phyloP scores from a whole-genome alignment of 2,329 filamentous ascomycete genomes.

The Alternaria brassicae region DNA sequence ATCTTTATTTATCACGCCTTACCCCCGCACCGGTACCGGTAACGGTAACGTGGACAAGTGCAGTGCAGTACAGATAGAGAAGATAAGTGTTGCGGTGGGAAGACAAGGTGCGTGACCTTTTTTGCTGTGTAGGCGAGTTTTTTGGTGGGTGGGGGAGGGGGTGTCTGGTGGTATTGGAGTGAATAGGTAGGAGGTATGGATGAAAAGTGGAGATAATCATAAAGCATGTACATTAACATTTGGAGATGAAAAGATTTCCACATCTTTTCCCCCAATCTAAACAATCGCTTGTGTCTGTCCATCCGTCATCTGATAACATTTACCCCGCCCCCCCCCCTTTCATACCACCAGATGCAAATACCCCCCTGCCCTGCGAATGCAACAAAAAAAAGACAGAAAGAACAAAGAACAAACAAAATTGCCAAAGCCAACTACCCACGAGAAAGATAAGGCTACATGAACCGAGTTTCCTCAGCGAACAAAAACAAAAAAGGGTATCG shows the following conservation, averaged over 20 bases:
- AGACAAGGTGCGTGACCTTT: too few species aligned
- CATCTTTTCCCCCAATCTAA: constrained; percentile 1
- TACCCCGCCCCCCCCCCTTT: not conserved
- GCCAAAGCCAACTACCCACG: constrained; percentile 3
- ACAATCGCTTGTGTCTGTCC: not conserved
- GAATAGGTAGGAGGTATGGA: too few species aligned
- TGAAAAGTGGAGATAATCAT: too few species aligned
- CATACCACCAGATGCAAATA: not conserved
- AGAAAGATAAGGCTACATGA: not conserved
- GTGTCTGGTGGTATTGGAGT: too few species aligned
- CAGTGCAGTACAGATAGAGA: too few species aligned
- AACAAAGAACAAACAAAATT: not conserved
- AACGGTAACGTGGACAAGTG: too few species aligned
- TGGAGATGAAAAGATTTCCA: constrained; percentile 1
- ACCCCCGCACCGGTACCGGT: too few species aligned
- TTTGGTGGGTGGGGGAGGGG: too few species aligned
- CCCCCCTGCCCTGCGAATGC: not conserved
- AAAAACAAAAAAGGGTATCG: constrained; percentile 9
- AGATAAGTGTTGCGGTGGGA: too few species aligned
- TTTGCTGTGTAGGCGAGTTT: too few species aligned
- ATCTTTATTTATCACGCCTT: too few species aligned
- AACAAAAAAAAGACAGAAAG: not conserved
- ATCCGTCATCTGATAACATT: not conserved
- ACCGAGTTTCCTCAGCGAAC: not conserved
- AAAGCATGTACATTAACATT: constrained; percentile 20